Evolutionary conservation across 768 basidiomycete species (phyloP).

Genomic region (Termitomyces sp.): DNA sequence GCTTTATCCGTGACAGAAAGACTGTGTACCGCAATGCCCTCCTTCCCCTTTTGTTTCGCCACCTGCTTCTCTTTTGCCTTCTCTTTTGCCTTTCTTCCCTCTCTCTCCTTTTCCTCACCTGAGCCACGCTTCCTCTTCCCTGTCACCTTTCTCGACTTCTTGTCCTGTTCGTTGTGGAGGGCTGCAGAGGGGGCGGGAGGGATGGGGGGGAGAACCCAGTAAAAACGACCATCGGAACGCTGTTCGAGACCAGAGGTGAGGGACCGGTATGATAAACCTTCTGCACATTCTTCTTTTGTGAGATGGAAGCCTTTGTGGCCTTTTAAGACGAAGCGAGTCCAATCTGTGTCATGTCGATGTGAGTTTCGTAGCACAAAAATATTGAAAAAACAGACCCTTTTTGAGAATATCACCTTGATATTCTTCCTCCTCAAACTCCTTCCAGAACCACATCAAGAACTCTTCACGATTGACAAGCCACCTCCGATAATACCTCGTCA

Average conservation of each 20-base stretch:
- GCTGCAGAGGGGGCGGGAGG: too few species aligned
- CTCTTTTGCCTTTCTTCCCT: too few species aligned
- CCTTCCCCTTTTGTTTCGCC: background rate
- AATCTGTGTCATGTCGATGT: conserved; percentile 20
- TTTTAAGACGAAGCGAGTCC: conserved; percentile 31
- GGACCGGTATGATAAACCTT: background rate
- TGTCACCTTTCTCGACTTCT: background rate
- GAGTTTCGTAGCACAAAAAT: background rate
- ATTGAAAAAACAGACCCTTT: conserved; percentile 21
- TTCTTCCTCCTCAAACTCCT: conserved; percentile 39
- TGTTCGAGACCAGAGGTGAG: background rate
- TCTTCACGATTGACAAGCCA: conserved; percentile 37
- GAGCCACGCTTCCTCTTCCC: background rate
- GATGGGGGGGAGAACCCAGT: background rate
- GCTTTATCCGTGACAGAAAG: too few species aligned
- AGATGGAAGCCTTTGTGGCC: conserved; percentile 37
- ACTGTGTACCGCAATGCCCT: too few species aligned
- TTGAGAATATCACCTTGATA: conserved; percentile 33
- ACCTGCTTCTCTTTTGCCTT: background rate
- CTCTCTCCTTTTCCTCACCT: background rate
- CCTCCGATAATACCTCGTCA: conserved; percentile 34
- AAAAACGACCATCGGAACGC: background rate
- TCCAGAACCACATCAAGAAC: conserved; percentile 31
- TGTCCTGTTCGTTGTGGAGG: background rate
- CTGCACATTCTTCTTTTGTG: conserved; percentile 25